Conservation (phyloP, 129 eudicot genomes). For the Silybum marianum region DNA sequence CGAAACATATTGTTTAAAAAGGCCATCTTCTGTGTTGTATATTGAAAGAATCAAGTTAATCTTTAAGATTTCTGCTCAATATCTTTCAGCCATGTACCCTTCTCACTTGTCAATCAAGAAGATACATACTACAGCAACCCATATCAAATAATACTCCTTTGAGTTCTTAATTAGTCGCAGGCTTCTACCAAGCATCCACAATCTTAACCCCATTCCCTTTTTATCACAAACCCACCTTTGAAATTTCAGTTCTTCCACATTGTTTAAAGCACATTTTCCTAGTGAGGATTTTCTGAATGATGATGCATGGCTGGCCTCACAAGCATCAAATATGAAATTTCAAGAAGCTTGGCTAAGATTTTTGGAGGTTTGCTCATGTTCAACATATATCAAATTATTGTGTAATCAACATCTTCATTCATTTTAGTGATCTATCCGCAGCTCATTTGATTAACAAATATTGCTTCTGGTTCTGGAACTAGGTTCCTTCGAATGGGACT, state of each 20-base stretch:
- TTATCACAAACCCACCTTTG: not conserved
- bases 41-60: not conserved
- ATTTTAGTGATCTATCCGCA: conserved; percentile 8
- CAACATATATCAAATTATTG: not conserved
- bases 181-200: not conserved
- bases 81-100: not conserved
- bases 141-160: not conserved
- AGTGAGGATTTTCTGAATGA: not conserved
- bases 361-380: conserved; percentile 15
- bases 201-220: not conserved
- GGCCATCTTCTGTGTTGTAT: not conserved
- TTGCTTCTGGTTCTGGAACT: conserved; percentile 15
- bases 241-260: not conserved
- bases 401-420: not conserved
- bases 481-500: conserved; percentile 33
- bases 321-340: conserved; percentile 18
- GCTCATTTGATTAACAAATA: conserved; percentile 2
- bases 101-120: not conserved
- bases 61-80: not conserved
- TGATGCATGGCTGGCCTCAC: not conserved
- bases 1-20: not conserved
- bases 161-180: not conserved
- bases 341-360: conserved; percentile 11
- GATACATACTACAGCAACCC: not conserved
- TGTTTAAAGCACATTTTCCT: not conserved